Evolutionary conservation across 1,284 basidiomycete species (phyloP).

Genomic region (Ustilago curta): DNA sequence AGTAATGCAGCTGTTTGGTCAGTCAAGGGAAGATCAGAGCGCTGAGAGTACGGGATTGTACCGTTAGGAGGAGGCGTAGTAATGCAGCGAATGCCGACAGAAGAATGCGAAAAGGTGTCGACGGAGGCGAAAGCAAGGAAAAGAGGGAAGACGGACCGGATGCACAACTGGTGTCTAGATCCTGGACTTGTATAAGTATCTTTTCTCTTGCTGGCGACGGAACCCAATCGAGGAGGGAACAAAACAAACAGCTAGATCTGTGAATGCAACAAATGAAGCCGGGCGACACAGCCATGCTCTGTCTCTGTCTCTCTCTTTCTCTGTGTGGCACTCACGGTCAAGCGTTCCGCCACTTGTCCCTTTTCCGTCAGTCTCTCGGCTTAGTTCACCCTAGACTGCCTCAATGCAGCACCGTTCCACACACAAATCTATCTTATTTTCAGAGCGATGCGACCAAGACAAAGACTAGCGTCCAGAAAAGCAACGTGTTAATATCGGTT

Average conservation of each 20-base stretch:
- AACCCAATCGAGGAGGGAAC: background rate
- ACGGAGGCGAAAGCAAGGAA: background rate
- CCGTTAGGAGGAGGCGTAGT: too few species aligned
- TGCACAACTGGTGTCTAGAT: background rate
- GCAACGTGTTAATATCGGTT: background rate
- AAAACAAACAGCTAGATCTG: background rate
- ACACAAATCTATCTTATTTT: background rate
- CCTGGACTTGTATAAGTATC: constrained; percentile 26
- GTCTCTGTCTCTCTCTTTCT: too few species aligned
- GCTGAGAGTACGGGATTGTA: background rate
- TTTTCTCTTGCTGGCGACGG: background rate
- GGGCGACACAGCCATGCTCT: constrained; percentile 4
- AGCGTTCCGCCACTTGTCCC: background rate
- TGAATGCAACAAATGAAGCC: constrained; percentile 5
- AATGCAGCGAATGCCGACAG: background rate
- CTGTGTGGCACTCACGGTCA: background rate
- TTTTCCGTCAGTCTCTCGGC: background rate
- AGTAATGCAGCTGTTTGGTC: background rate
- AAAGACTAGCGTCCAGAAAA: background rate
- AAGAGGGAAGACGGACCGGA: background rate
- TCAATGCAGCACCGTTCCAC: background rate
- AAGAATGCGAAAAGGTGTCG: background rate
- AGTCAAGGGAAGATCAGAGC: background rate
- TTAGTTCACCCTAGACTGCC: background rate
- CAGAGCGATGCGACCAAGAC: background rate